Base-by-base conservation (phyloP, 371 early-diverging fungal species). In the Syncephalastrum sp. region DNA sequence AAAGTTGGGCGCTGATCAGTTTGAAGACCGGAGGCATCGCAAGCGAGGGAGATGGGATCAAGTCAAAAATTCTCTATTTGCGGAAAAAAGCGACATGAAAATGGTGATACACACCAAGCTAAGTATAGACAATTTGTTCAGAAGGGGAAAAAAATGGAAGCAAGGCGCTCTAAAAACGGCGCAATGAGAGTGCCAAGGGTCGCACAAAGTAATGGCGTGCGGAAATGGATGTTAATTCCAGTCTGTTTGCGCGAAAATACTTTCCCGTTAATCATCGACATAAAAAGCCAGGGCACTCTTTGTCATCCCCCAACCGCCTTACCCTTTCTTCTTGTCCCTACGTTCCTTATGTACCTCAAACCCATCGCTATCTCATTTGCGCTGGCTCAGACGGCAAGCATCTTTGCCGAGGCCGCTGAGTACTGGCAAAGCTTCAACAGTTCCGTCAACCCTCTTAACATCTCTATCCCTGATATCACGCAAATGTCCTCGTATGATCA, bases 401-500 rank as follows among this genome's bases (percentile, higher is more conserved):
- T 51, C 5, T 27, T 51, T 51, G 51, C 38, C 8, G 38, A 33
- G 38, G 38, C 38, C 38, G 3, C 38, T 10, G 50, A 56, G 53
- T 53, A 61, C 61, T 38, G 45, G 44, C 29, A 25, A 25, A 45
- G 61, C 44, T 70, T 63, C 57, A 57, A 58, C 19, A 58, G 59
- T 29, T 57, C 46, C 23, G 57, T 66, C 8, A 64, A 74, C 57
- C 75, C 75, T 44, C 51, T 56, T 6, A 68, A 70, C 24, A 64
- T 74, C 48, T 55, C 25, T 25, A 46, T 70, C 24, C 75, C 75
- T 25, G 29, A 59, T 25, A 74, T 71, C 38, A 68, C 75, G 41
- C 75, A 74, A 54, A 67, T 63, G 5, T 68, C 71, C 14, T 68
- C 69, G 12, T 50, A 60, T 29, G 67, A 74, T 47, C 56, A 50